Evolutionary conservation across 192 early-diverging fungal species (phyloP).

Genomic region (Paraglomus brasilianum): DNA sequence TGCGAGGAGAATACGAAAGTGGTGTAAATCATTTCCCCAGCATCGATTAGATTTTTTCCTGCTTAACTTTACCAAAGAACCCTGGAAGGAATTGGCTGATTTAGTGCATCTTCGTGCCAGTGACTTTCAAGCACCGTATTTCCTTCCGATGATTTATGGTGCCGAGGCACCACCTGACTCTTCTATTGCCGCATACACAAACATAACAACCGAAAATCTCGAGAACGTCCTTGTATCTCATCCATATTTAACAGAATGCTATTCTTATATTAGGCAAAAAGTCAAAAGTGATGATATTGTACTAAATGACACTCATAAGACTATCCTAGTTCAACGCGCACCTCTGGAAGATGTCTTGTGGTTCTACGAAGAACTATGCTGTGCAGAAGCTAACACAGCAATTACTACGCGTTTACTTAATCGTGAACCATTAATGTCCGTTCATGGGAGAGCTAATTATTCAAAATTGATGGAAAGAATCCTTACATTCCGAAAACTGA

Average conservation of each 20-base stretch:
- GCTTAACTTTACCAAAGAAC: too few relatives aligned
- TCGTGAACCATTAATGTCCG: slow-evolving; percentile 24
- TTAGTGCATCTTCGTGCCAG: too few relatives aligned
- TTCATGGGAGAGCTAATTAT: slow-evolving; percentile 31
- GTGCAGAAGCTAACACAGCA: slow-evolving; percentile 20
- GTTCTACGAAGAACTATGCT: slow-evolving; percentile 37
- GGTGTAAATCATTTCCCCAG: too few relatives aligned
- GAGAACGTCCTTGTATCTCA: not conserved
- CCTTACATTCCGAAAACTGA: slow-evolving; percentile 19
- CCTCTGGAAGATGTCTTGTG: slow-evolving; percentile 36
- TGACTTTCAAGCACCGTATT: too few relatives aligned
- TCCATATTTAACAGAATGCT: slow-evolving; percentile 35
- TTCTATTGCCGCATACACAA: slow-evolving; percentile 30
- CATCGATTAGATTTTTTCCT: too few relatives aligned
- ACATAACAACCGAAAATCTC: slow-evolving; percentile 31
- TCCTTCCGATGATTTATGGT: too few relatives aligned
- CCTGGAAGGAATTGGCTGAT: too few relatives aligned
- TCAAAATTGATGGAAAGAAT: slow-evolving; percentile 34
- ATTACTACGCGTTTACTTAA: slow-evolving; percentile 26
- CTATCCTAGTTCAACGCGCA: slow-evolving; percentile 12
- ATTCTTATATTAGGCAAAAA: slow-evolving; percentile 33
- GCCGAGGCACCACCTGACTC: not conserved
- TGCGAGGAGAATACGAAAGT: too few relatives aligned
- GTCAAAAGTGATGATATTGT: slow-evolving; percentile 28
- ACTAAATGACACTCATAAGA: slow-evolving; percentile 24